phyloP scores from a whole-genome alignment of 371 early-diverging fungal species.

The Nematocida sp. region DNA sequence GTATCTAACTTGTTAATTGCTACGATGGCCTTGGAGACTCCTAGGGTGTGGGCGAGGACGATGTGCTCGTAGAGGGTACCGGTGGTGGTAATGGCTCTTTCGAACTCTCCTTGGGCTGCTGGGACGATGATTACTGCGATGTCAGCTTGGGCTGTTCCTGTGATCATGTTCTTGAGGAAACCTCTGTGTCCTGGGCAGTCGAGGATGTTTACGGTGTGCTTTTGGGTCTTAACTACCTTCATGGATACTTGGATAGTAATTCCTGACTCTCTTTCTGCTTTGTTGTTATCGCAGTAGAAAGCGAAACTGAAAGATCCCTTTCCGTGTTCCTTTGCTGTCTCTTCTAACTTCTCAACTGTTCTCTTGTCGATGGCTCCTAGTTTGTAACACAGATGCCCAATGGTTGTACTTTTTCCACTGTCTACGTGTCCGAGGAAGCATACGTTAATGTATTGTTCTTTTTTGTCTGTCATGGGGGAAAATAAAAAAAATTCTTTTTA shows the following conservation, averaged over 20 bases:
- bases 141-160: conserved; percentile 91
- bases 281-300: conserved; percentile 63
- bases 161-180: conserved; percentile 99
- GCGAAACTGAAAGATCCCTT: conserved; percentile 64
- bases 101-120: conserved; percentile 79
- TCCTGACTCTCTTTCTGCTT: conserved; percentile 65
- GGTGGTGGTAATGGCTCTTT: conserved; percentile 67
- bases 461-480: conserved; percentile 43
- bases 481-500: conserved; percentile 50
- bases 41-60: conserved; percentile 87
- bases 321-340: conserved; percentile 58
- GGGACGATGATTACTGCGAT: conserved; percentile 95
- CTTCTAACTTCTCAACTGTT: conserved; percentile 59
- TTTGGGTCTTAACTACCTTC: conserved; percentile 53
- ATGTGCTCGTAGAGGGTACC: conserved; percentile 93
- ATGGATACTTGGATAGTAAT: conserved; percentile 65
- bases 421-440: conserved; percentile 67
- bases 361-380: conserved; percentile 61
- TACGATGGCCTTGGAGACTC: conserved; percentile 84
- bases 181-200: conserved; percentile 99
- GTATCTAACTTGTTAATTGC: conserved; percentile 97
- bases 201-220: conserved; percentile 68
- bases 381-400: conserved; percentile 59
- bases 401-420: conserved; percentile 66
- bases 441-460: conserved; percentile 60